These are phyloP conservation scores for Clarireedia homoeocarpa DNA, from an alignment of 2,329 filamentous ascomycete genomes.

Conservation along the genomic window DNA sequence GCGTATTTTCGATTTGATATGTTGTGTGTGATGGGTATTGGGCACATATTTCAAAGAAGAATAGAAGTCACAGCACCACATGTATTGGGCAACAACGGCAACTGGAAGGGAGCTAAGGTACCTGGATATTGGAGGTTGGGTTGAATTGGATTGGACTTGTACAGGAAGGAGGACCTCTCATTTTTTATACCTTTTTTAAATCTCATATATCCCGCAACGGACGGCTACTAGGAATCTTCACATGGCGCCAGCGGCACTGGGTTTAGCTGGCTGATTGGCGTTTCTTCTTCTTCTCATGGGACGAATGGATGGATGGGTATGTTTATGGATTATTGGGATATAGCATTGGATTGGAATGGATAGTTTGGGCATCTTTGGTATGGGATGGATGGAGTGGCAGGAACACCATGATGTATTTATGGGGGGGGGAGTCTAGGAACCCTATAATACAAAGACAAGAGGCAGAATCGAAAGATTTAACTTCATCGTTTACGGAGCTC, in stretches of 20 bases:
- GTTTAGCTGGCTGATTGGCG: neutral
- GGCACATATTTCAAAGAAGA: neutral
- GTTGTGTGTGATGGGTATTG: neutral
- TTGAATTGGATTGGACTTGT: neutral
- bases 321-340: neutral
- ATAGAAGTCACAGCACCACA: neutral
- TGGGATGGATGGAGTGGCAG: neutral
- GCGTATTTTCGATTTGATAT: too few relatives aligned
- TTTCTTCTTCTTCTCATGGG: neutral
- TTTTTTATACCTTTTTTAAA: neutral
- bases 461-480: too few relatives aligned
- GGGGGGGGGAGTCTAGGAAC: too few relatives aligned
- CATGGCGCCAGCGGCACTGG: neutral
- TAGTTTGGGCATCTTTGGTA: neutral
- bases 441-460: too few relatives aligned
- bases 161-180: neutral
- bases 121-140: neutral
- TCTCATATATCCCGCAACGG: slow-evolving; percentile 8
- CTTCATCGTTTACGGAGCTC: too few relatives aligned
- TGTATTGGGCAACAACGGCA: too few relatives aligned
- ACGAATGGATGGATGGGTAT: neutral
- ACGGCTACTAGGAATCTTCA: neutral
- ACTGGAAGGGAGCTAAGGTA: too few relatives aligned
- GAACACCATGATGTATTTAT: neutral
- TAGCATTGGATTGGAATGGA: neutral